Evolutionary conservation across 176 grass and related monocot species (phyloP).

Genomic region (Oryza glaberrima): DNA sequence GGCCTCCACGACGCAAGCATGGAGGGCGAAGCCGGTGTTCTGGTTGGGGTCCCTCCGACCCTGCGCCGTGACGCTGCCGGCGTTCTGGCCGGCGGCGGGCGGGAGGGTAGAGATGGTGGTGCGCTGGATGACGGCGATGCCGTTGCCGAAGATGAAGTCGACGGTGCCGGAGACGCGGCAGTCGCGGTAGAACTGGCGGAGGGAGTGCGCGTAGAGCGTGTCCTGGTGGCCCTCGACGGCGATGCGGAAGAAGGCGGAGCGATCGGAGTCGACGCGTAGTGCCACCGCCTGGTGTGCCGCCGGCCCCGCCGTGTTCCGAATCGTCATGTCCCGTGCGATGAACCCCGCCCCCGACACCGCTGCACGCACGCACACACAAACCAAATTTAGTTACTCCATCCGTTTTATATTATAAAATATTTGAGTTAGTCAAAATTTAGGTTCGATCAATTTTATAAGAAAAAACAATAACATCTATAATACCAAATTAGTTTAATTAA

Average conservation of each 20-base stretch:
- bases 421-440: no score
- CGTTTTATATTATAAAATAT: no score
- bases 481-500: no score
- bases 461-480: no score
- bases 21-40: constrained; percentile 75
- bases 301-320: constrained; percentile 80
- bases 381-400: no score
- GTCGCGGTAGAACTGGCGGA: constrained; percentile 87
- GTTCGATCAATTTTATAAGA: no score
- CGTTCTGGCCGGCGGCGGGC: constrained; percentile 49
- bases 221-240: constrained; percentile 84
- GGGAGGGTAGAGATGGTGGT: constrained; percentile 43
- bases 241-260: constrained; percentile 84
- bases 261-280: constrained; percentile 79
- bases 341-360: constrained; percentile 74
- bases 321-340: constrained; percentile 72
- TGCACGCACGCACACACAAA: constrained; percentile 21
- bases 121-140: constrained; percentile 64
- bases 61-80: constrained; percentile 71
- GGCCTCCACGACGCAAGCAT: constrained; percentile 62
- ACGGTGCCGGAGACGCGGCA: constrained; percentile 76
- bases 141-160: constrained; percentile 92
- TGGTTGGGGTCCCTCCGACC: constrained; percentile 66
- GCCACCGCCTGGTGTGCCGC: constrained; percentile 73
- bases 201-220: constrained; percentile 90